Evolutionary conservation across 1,284 basidiomycete species (phyloP), one percentile per base, ranked within the genome.

Genomic region (Leccinum fallax): DNA sequence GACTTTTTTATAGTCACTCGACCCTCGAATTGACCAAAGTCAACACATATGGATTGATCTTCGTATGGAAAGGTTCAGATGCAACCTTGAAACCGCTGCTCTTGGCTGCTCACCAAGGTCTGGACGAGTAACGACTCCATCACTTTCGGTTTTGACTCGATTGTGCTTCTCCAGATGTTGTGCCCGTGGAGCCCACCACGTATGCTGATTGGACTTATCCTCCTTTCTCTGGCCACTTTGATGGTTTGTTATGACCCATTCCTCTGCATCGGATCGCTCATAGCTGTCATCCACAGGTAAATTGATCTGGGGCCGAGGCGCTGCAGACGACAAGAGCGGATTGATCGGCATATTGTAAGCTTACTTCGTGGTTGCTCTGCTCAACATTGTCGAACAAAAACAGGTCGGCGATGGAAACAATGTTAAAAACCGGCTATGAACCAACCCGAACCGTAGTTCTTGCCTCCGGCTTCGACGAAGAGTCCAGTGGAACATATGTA

Each of bases 401-500:
- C 36, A 69, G 67, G 34, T 69, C 66, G 30, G 61, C 66, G 48
- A 70, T 85, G 32, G 83, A 86, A 67, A 77, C 79, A 5, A 72
- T 86, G 43, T 66, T 86, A 10, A 71, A 76, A 51, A 70, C 71
- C 40, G 80, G 75, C 38, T 85, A 81, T 72, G 67, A 71, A 36
- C 85, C 85, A 3, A 58, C 70, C 2, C 76, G 85, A 21, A 80
- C 80, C 0, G 76, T 88, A 55, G 79, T 89, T 6, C 73, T 88
- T 19, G 82, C 84, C 9, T 84, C 82, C 36, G 88, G 88, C 10
- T 85, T 84, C 63, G 88, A 90, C 69, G 88, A 90, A 70, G 88
- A 90, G 75, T 79, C 79, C 26, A 75, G 79, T 56, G 86, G 85
- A 40, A 77, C 78, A 53, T 79, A 82, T 53, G 75, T 77, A 58